Evolutionary conservation across 2,329 filamentous ascomycete species (phyloP), one percentile per base, ranked within the genome.

Genomic region (Colletotrichum limetticola): DNA sequence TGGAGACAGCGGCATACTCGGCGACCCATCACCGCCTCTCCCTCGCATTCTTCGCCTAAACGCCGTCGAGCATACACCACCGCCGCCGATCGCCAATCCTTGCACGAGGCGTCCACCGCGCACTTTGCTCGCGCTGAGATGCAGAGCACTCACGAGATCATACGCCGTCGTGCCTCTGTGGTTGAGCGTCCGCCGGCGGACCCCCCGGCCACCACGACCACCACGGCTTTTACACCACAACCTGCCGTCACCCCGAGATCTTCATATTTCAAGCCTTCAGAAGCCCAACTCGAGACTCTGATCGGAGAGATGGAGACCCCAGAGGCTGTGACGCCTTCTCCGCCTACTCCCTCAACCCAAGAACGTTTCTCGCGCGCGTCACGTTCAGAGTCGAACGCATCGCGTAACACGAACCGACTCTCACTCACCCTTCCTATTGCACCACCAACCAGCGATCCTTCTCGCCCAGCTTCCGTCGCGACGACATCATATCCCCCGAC

Each of bases 371-470:
- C 83, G 55, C 86, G 87, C 52, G 86, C 86, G 9, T 83, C 85
- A 66, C 87, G 88, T 42, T 89, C 88, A 16, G 85, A 85, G 19
- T 90, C 89, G 5, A 84, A 85, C 30, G 82, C 87, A 16, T 89
- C 88, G 24, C 84, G 89, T 46, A 86, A 86, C 75, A 85, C 86
- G 32, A 90, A 91, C 78, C 84, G 90, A 66, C 85, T 92, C 24
- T 91, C 90, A 1, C 82, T 92, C 30, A 91, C 89, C 1, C 83
- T 92, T 11, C 90, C 90, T n/a, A 90, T 92, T 77, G 86, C 89
- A 11, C 85, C 83, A 6, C 88, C 89, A 5, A 87, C 84, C 9
- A 86, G 86, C 75, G 83, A 86, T 68, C 84, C 89, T 2, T 87
- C 87, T 16, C 85, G 89, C 14, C 88, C 89, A 49, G 82, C 85